Base-by-base conservation (phyloP, 306 rosid species). In the Hippophae tibetana region DNA sequence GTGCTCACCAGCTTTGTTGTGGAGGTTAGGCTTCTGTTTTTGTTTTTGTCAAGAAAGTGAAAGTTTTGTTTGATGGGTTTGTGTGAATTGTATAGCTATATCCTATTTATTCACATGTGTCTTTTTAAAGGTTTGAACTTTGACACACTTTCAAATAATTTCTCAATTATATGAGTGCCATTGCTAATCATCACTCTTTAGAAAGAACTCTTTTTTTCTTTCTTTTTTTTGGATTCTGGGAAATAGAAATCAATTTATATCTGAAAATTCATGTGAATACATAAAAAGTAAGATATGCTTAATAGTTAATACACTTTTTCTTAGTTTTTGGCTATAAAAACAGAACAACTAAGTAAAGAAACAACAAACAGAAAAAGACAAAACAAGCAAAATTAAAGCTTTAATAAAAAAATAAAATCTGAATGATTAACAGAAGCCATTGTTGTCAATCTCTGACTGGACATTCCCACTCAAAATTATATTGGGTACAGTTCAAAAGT, bases 211-310 rank as follows among this genome's bases (percentile, higher is more conserved):
- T 44, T 58, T 44, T n/a, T 47, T 59, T 23, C 42, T 53, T 18
- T 18, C 23, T 18, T 18, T 18, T 18, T 18, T 18, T 18, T 18
- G 23, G 23, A 18, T 18, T 60, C 64, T 60, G 54, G 45, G 38
- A 60, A 47, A 11, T 47, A 46, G 65, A 11, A 12, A 12, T 11
- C 54, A 31, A 8, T 47, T 25, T 44, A 18, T 10, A 25, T 45
- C 64, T 45, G 18, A 31, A 9, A n/a, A 27, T 44, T 63, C 67
- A 52, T 63, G 67, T 63, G 67, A 63, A 27, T 18, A 25, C 3
- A 8, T 3, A 53, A 53, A 52, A 13, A 26, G 10, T 42, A 40
- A 52, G 67, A 62, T 40, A 6, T 52, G 67, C 42, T 14, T 50
- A 63, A 18, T 41, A 23, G 57, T 12, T 18, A 47, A 52, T 63